Percentiles rank a stretch among this genome's conserved stretches.
phyloP scores from a whole-genome alignment of 2,329 filamentous ascomycete species.

The Sporothrix sp. region DNA sequence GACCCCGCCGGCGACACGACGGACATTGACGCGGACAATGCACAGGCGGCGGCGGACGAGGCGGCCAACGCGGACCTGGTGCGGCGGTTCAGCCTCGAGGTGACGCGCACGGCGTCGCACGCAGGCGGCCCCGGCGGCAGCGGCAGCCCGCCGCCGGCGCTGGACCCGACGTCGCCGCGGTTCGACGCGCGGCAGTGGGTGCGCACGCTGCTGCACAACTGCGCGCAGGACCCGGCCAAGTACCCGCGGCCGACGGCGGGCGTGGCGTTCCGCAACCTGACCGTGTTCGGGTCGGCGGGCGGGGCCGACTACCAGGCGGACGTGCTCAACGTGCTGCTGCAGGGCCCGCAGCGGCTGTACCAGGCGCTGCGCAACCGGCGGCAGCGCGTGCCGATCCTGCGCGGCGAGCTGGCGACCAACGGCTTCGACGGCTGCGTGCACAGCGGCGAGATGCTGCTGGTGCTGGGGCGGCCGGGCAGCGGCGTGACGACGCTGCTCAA shows the following conservation, averaged over 20 bases:
- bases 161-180: constrained; percentile 35
- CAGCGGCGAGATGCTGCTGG: constrained; percentile 47
- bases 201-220: constrained; percentile 34
- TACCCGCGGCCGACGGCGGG: constrained; percentile 37
- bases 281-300: constrained; percentile 50
- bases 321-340: constrained; percentile 51
- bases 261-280: constrained; percentile 56
- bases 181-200: constrained; percentile 38
- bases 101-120: constrained; percentile 13
- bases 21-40: not conserved
- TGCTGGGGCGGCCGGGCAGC: constrained; percentile 46
- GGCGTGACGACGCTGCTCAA: constrained; percentile 50
- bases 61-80: constrained; percentile 3
- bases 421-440: constrained; percentile 38
- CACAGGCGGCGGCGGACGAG: not conserved
- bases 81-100: constrained; percentile 15
- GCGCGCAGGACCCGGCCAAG: constrained; percentile 23
- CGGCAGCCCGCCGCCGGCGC: constrained; percentile 17
- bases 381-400: constrained; percentile 45
- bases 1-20: not conserved
- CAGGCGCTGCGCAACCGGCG: constrained; percentile 42
- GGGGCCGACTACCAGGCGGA: constrained; percentile 34
- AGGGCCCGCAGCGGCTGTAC: constrained; percentile 32
- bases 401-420: too few relatives aligned
- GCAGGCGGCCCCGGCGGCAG: too few relatives aligned